Evolutionary conservation across 1,284 basidiomycete species (phyloP).

Genomic region (Ganoderma multipileum): DNA sequence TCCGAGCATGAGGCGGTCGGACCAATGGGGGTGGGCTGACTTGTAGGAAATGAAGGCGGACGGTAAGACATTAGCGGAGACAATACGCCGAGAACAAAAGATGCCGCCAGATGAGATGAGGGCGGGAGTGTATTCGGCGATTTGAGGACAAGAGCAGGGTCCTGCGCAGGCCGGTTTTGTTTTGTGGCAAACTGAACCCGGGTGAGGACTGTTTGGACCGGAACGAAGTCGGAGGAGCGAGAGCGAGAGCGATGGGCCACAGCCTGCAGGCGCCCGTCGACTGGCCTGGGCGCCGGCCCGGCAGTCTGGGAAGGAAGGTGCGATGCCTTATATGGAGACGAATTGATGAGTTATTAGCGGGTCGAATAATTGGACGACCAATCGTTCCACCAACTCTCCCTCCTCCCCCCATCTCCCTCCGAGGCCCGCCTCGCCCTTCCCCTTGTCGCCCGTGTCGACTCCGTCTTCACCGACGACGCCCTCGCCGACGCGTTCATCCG

Average conservation of each 20-base stretch:
- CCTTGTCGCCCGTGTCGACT: constrained; percentile 15
- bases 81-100: constrained; percentile 29
- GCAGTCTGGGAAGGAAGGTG: constrained; percentile 20
- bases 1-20: constrained; percentile 12
- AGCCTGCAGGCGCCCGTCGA: neutral
- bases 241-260: neutral
- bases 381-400: constrained; percentile 25
- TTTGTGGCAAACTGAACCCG: neutral
- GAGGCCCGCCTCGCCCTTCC: constrained; percentile 8
- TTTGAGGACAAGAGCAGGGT: neutral
- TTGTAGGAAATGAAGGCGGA: constrained; percentile 20
- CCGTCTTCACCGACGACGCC: constrained; percentile 26
- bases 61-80: constrained; percentile 19
- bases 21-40: constrained; percentile 24
- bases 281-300: constrained; percentile 16
- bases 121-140: neutral
- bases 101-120: constrained; percentile 24
- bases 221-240: neutral
- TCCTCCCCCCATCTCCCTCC: constrained; percentile 15
- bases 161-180: neutral
- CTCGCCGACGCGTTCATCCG: constrained; percentile 31
- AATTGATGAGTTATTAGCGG: constrained; percentile 29
- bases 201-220: neutral
- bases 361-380: constrained; percentile 24
- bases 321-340: constrained; percentile 21